These are phyloP conservation scores for Chamaecrista fasciculata DNA, from an alignment of 306 rosid species.

Conservation along the genomic window DNA sequence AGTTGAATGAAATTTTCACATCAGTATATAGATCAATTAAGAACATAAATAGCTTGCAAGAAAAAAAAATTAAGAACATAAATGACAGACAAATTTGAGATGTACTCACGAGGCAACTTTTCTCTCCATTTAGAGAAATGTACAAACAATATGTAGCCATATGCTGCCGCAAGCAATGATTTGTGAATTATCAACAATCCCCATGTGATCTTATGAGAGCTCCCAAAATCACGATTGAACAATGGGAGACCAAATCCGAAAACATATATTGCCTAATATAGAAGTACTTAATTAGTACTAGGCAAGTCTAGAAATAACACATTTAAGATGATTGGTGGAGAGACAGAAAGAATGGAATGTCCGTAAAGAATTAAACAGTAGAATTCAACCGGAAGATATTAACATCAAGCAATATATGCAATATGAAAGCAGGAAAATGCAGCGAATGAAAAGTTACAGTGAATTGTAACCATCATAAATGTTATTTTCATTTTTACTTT, in stretches of 20 bases:
- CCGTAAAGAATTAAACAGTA: neutral
- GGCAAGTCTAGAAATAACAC: neutral
- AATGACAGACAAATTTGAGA: neutral
- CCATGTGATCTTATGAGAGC: slow-evolving; percentile 48
- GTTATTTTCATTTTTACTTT: too few species aligned
- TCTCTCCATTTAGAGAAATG: slow-evolving; percentile 79
- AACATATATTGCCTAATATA: slow-evolving; percentile 58
- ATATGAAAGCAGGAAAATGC: neutral
- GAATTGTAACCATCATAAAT: neutral
- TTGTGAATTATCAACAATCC: slow-evolving; percentile 65
- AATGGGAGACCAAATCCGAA: slow-evolving; percentile 76
- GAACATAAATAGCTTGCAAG: too few species aligned
- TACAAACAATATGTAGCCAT: slow-evolving; percentile 73
- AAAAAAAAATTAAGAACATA: slow-evolving; percentile 6
- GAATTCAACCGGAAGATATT: slow-evolving; percentile 1
- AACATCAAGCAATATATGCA: neutral
- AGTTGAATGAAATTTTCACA: slow-evolving; percentile 25
- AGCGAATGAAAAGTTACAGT: neutral
- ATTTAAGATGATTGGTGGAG: neutral
- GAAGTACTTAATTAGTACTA: slow-evolving; percentile 24
- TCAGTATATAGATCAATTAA: slow-evolving; percentile 22
- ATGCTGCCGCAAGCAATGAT: slow-evolving; percentile 54
- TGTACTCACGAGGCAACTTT: slow-evolving; percentile 65
- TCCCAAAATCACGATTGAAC: slow-evolving; percentile 43
- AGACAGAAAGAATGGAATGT: neutral